Percentiles rank a stretch among this genome's conserved stretches.
These are phyloP conservation scores for Ascochyta pisi DNA, from an alignment of 2,329 filamentous ascomycete genomes.

Conservation along the genomic window DNA sequence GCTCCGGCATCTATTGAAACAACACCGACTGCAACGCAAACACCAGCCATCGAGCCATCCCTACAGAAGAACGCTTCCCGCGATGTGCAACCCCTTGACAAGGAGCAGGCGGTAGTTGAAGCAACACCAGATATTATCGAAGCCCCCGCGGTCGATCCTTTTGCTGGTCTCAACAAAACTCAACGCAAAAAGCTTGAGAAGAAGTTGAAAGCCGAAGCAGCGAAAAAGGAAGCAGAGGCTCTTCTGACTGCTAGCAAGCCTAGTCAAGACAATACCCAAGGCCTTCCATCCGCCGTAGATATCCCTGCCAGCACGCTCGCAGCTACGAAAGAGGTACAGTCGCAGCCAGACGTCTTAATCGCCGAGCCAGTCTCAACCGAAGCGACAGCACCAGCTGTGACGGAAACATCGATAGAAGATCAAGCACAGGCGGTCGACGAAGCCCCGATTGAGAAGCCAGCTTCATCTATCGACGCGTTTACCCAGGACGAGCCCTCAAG, in stretches of 20 bases:
- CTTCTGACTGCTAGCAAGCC: neutral
- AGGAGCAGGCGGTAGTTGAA: neutral
- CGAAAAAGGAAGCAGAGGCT: conserved; percentile 6
- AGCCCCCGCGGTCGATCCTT: conserved; percentile 33
- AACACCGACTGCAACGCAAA: neutral
- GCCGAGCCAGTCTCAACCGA: neutral
- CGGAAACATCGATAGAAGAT: neutral
- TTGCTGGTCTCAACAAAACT: conserved; percentile 36
- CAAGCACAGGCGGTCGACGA: neutral
- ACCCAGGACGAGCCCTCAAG: neutral
- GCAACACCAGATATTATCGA: neutral
- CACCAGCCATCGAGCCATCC: neutral
- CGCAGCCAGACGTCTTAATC: neutral
- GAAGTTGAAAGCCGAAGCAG: conserved; percentile 44
- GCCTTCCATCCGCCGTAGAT: neutral
- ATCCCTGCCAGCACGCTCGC: neutral
- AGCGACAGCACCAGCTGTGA: neutral
- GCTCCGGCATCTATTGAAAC: neutral
- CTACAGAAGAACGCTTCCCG: neutral
- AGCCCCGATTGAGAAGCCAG: neutral
- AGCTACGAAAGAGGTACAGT: neutral
- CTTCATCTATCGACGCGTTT: neutral
- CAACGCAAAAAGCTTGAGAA: conserved; percentile 37
- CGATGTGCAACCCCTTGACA: neutral
- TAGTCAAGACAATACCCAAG: neutral